A percentile compares a stretch with the other conserved stretches of the same genome.
These are phyloP conservation scores for Teunomyces tritomae DNA, from an alignment of 805 yeast species.

Conservation along the genomic window DNA sequence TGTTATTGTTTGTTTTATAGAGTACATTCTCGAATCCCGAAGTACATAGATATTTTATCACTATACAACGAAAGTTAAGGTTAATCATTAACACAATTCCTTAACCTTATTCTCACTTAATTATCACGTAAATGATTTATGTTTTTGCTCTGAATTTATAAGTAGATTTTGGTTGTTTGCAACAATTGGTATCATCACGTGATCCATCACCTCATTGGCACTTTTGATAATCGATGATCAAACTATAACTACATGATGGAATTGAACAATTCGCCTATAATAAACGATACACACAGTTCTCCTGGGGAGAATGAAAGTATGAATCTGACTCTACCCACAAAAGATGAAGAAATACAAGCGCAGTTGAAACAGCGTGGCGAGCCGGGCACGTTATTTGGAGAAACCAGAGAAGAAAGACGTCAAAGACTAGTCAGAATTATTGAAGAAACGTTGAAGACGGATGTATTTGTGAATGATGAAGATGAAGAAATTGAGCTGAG, in stretches of 20 bases:
- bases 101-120: too few species aligned
- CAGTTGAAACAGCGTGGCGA: slow-evolving; percentile 50
- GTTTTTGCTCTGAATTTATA: too few species aligned
- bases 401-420: slow-evolving; percentile 59
- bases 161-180: too few species aligned
- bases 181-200: neutral
- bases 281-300: neutral
- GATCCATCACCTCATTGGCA: neutral
- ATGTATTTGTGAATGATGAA: slow-evolving; percentile 13
- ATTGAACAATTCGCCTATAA: slow-evolving; percentile 1
- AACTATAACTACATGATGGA: neutral
- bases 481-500: slow-evolving; percentile 8
- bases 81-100: too few species aligned
- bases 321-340: slow-evolving; percentile 49
- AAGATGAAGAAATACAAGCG: slow-evolving; percentile 59
- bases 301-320: neutral
- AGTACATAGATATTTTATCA: neutral
- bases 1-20: neutral
- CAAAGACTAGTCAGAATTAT: slow-evolving; percentile 52
- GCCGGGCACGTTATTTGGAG: slow-evolving; percentile 58
- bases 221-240: neutral
- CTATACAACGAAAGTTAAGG: neutral
- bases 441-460: slow-evolving; percentile 22
- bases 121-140: too few species aligned
- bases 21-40: neutral